phyloP scores from a whole-genome alignment of 192 early-diverging fungal genomes.

The Geranomyces variabilis region DNA sequence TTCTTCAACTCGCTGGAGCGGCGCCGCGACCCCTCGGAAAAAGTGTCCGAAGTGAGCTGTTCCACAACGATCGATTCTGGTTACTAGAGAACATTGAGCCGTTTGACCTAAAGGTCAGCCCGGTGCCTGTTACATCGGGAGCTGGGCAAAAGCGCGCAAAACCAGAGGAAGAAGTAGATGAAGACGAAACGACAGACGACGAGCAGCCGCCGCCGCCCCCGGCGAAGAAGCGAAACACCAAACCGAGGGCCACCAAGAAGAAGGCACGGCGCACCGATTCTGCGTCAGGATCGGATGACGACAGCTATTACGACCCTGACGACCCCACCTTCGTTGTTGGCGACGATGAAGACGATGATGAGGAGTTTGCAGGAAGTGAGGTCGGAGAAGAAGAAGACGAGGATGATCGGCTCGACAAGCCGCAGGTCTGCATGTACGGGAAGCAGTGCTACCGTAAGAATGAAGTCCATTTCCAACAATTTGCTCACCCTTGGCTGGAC shows the following conservation, averaged over 20 bases:
- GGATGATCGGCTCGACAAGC: neutral
- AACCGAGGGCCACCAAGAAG: neutral
- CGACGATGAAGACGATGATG: constrained; percentile 27
- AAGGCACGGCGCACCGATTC: neutral
- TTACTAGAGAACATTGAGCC: neutral
- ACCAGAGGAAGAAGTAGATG: neutral
- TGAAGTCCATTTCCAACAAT: constrained; percentile 37
- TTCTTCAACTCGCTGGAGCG: neutral
- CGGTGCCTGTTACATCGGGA: neutral
- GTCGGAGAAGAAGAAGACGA: constrained; percentile 16
- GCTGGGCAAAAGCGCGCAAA: constrained; percentile 11
- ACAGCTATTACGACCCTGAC: neutral
- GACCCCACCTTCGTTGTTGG: neutral
- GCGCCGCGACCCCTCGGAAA: neutral
- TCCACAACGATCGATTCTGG: neutral
- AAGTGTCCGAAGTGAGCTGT: neutral
- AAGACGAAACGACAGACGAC: neutral
- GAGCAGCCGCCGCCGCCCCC: neutral
- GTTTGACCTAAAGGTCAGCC: neutral
- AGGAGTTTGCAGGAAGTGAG: constrained; percentile 14
- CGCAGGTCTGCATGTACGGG: constrained; percentile 37
- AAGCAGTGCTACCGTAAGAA: constrained; percentile 39
- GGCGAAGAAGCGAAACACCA: neutral
- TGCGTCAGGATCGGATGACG: neutral
- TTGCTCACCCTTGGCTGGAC: constrained; percentile 42